Evolutionary conservation across 108 stramenopile genomes (phyloP).

Genomic region (Ochromonas danica): DNA sequence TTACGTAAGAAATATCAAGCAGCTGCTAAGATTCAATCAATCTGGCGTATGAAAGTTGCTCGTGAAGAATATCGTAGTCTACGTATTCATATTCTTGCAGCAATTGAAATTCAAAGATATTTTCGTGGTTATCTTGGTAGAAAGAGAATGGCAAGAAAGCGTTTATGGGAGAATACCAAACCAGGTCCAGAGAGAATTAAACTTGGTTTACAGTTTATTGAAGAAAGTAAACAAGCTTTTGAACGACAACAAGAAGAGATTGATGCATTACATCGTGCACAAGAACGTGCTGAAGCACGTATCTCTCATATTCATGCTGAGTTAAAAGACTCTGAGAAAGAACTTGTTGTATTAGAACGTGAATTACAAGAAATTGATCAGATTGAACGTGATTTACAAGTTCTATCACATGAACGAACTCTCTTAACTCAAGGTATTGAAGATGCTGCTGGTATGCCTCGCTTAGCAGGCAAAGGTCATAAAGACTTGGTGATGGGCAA

Average conservation of each 20-base stretch:
- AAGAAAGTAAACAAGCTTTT: conserved; percentile 65
- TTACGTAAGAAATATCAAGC: not conserved
- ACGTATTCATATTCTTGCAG: conserved; percentile 44
- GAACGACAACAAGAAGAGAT: conserved; percentile 64
- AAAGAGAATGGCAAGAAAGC: conserved; percentile 33
- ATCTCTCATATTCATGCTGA: conserved; percentile 57
- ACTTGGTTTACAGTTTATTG: conserved; percentile 57
- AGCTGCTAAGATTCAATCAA: conserved; percentile 40
- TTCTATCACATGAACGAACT: conserved; percentile 62
- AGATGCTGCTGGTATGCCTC: conserved; percentile 45
- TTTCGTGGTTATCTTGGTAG: conserved; percentile 51
- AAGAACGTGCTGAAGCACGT: conserved; percentile 62
- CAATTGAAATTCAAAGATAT: conserved; percentile 46
- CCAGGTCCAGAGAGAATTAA: conserved; percentile 62
- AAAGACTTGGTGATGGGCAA: conserved; percentile 29
- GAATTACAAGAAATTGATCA: conserved; percentile 66
- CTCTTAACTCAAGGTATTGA: conserved; percentile 35
- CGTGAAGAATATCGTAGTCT: conserved; percentile 41
- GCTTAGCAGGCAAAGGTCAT: conserved; percentile 24
- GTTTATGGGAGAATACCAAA: conserved; percentile 55
- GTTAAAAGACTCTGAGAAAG: conserved; percentile 54
- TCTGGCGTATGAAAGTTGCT: conserved; percentile 48
- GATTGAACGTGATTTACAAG: conserved; percentile 56
- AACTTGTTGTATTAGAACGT: conserved; percentile 57
- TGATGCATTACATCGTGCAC: conserved; percentile 63